Evolutionary conservation across 768 basidiomycete genomes (phyloP).

Genomic region (Lentinula aciculospora): DNA sequence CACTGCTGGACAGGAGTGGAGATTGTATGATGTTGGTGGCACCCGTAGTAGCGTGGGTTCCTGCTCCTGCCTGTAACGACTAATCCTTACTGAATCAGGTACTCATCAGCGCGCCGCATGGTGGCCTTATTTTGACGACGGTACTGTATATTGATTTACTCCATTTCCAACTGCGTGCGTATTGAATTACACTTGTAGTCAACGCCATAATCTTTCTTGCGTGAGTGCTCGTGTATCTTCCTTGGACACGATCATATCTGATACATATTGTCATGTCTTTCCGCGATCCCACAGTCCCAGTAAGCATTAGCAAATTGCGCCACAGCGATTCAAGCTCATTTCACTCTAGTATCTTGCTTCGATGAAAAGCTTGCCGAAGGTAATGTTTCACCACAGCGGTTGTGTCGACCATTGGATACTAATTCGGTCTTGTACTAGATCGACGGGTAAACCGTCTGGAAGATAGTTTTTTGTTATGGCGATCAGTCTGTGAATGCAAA

Average conservation of each 20-base stretch:
- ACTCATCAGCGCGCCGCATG: constrained; percentile 64
- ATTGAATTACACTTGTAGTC: constrained; percentile 26
- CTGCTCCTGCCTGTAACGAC: constrained; percentile 15
- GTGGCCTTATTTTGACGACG: constrained; percentile 79
- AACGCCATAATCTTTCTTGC: constrained; percentile 85
- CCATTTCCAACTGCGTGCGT: not conserved
- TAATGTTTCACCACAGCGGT: not conserved
- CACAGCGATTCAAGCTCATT: constrained; percentile 8
- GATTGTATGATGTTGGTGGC: constrained; percentile 79
- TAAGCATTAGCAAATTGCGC: constrained; percentile 17
- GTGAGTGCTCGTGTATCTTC: constrained; percentile 22
- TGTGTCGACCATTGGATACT: not conserved
- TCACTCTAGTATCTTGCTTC: constrained; percentile 63
- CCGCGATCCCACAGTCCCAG: constrained; percentile 28
- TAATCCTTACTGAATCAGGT: constrained; percentile 7
- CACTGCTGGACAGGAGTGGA: constrained; percentile 66
- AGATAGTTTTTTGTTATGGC: constrained; percentile 75
- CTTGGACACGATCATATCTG: not conserved
- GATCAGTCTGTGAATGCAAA: constrained; percentile 64
- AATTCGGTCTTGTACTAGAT: constrained; percentile 23
- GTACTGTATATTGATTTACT: constrained; percentile 22
- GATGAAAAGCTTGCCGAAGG: constrained; percentile 72
- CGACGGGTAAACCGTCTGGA: constrained; percentile 65
- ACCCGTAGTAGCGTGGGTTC: constrained; percentile 57
- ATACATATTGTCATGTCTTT: not conserved